phyloP scores from a whole-genome alignment of 164 flowering plant genomes.

The Umbellularia californica region DNA sequence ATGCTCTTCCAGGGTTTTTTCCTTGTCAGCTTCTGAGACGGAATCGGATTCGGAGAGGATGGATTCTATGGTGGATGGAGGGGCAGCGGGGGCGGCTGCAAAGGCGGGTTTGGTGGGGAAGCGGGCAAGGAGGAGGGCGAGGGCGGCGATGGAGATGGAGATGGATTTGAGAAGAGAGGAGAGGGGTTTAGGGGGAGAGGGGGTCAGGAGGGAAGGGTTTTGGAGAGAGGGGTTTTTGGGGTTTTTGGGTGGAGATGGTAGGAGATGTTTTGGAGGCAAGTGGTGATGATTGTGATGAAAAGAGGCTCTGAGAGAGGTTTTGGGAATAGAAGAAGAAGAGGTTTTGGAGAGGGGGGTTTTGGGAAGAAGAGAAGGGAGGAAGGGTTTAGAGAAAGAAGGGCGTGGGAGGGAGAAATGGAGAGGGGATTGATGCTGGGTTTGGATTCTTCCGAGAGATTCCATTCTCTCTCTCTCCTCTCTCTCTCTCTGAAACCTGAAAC shows the following conservation, averaged over 20 bases:
- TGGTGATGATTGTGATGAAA: no score
- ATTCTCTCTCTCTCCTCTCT: conserved; percentile 10
- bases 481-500: no score
- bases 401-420: conserved; percentile 12
- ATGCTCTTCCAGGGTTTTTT: conserved; percentile 45
- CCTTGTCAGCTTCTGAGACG: conserved; percentile 36
- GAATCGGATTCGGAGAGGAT: neutral
- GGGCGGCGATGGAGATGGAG: conserved; percentile 32
- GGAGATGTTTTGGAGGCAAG: neutral
- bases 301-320: neutral
- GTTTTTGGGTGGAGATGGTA: neutral
- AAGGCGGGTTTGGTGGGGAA: conserved; percentile 32
- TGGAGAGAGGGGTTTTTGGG: conserved; percentile 3
- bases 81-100: conserved; percentile 30
- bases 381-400: conserved; percentile 1
- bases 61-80: conserved; percentile 24
- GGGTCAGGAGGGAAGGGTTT: neutral
- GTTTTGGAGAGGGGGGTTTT: neutral
- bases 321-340: neutral
- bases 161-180: conserved; percentile 37
- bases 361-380: neutral
- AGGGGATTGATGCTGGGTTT: conserved; percentile 16
- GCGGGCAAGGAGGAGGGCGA: conserved; percentile 46
- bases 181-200: conserved; percentile 23
- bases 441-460: conserved; percentile 37